Base-by-base conservation (phyloP, 768 basidiomycete species). In the Leucosporidium scottii region DNA sequence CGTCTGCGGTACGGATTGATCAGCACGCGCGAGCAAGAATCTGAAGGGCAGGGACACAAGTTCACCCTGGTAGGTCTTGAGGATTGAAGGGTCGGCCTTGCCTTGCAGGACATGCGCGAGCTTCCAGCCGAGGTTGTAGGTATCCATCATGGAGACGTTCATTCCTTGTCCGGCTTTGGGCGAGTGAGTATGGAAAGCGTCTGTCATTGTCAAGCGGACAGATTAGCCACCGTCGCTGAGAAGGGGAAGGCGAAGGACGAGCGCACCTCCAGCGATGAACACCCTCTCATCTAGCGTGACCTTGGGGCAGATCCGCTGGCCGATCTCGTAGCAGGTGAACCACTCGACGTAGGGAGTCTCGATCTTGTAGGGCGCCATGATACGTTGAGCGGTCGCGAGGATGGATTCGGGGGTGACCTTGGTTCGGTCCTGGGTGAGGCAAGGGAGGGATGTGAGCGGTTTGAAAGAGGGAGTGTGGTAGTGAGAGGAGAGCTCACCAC, bases 61-160 rank as follows among this genome's bases (percentile, higher is more conserved):
- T 13, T 44, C 57, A 44, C 34, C 48, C 39, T 31, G 81, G 68
- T 74, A 85, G 84, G 28, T 85, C 66, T 81, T 77, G 21, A 87
- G 77, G 6, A 87, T 73, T 0, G 80, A 78, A 8, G 80, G 77
- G 20, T 80, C 74, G 9, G 84, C 83, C 80, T 81, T 83, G 12
- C 85, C 85, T 62, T 82, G 80, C 27, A 87, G 72, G 25, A 85
- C 85, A 62, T 83, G 81, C 2, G 79, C 79, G 34, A 87, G 69
- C 74, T 88, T 87, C 86, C 86, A 87, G 17, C 81, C 84, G 83
- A 89, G 81, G 73, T 89, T 89, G 69, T 87, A 87, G 23, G 85
- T 82, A 74, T 89, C 88, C 59, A 84, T 85, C 85, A 88, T 88
- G 86, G 8, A 59, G 27, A 62, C 27, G n/a, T 66, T 72, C 73